Evolutionary conservation across 1,139 yeast genomes (phyloP), one percentile per base, ranked within the genome.

Genomic region (Magnusiomyces tetraspermus): DNA sequence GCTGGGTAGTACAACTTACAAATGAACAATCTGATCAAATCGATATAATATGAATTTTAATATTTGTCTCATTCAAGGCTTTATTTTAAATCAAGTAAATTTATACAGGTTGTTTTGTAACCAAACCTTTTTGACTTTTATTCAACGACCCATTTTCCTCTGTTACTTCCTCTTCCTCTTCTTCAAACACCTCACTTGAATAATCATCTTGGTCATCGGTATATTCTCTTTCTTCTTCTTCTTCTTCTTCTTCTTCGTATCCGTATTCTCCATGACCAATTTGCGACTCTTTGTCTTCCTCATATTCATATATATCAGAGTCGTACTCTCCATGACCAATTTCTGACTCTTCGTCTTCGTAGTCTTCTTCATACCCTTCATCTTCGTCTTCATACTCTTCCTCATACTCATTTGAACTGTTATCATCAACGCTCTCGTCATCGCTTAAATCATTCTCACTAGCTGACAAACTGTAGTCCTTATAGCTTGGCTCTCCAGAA

Each of bases 331-430:
- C 43, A 22, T 40, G 15, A 6, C 26, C 43, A 40, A 21, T 40
- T n/a, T 40, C n/a, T 21, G 24, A 40, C 13, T 43, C 46, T 23
- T 15, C 10, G 6, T 28, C 46, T 23, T 43, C 46, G 11, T 28
- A 8, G 11, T 28, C 33, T 11, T 28, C 33, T 28, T 28, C 33
- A 11, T 28, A 6, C 6, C 33, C 33, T n/a, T 43, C 46, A 23
- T 43, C 47, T 24, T 44, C 47, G 4, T 44, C 36, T 2, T 44
- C 47, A 28, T 44, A 4, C n/a, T 44, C 47, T 19, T 21, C 47
- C 11, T 44, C 46, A n/a, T 6, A 40, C 4, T 40, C 43, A 21
- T 40, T 26, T 8, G 26, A 11, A 5, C 33, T 17, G 21, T n/a
- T 43, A 26, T 6, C 31, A 23, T 5, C 46, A 43, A 4, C 19